Conservation (phyloP, 2,329 filamentous ascomycete species). For the Xylaria sp. region DNA sequence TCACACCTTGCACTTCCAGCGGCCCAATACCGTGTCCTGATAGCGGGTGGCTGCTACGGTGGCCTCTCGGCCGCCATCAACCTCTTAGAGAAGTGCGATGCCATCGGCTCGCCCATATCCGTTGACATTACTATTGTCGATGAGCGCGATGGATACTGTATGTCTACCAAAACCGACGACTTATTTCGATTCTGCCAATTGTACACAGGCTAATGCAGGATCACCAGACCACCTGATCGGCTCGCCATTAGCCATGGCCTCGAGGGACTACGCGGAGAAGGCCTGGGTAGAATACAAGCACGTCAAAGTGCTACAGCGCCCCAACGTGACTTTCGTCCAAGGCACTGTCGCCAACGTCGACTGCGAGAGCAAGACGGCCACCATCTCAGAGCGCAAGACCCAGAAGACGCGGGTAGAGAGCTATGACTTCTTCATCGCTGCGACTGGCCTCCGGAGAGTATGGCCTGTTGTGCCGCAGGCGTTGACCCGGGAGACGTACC, state of each 20-base stretch:
- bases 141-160: constrained; percentile 86
- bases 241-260: constrained; percentile 76
- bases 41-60: constrained; percentile 79
- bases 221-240: constrained; percentile 79
- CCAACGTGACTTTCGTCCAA: constrained; percentile 72
- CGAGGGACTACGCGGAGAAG: constrained; percentile 70
- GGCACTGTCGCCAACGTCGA: constrained; percentile 73
- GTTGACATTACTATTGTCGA: constrained; percentile 80
- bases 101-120: constrained; percentile 60
- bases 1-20: constrained; percentile 29
- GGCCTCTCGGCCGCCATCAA: constrained; percentile 75
- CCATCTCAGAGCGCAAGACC: constrained; percentile 62
- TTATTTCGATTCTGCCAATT: not conserved
- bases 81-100: constrained; percentile 72
- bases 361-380: constrained; percentile 67
- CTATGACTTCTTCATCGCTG: constrained; percentile 82
- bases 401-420: constrained; percentile 56
- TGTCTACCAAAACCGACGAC: constrained; percentile 47
- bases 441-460: constrained; percentile 74
- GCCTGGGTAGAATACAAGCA: constrained; percentile 77
- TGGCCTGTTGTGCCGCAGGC: constrained; percentile 81
- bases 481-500: constrained; percentile 69
- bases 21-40: constrained; percentile 66
- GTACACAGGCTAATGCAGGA: constrained; percentile 22
- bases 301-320: constrained; percentile 72